Base-by-base conservation (phyloP, 1,284 basidiomycete species). In the Thelephora terrestris region DNA sequence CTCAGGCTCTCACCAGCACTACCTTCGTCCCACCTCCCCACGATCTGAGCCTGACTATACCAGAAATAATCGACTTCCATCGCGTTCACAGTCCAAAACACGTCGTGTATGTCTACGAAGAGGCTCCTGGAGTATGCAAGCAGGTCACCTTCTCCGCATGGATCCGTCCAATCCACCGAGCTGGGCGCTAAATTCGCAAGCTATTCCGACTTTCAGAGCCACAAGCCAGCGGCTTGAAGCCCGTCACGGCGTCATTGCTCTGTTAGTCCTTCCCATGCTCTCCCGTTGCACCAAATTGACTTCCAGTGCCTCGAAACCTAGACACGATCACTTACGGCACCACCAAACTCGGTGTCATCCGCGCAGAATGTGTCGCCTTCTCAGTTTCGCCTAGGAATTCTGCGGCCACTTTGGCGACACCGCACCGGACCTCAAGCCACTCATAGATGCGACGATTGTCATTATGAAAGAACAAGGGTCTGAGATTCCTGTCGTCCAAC, bases 351-450 rank as follows among this genome's bases (percentile, higher is more conserved):
- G 65, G 64, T 17, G 56, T 66, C 14, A 47, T 59, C 40, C 56
- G 53, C 21, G 57, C 61, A 3, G 66, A 65, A 1, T 62, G 54
- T 52, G 50, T 50, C 1, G 51, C 55, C 4, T 71, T 71, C 53
- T 59, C 64, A 1, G 58, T 72, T 17, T 72, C 71, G 1, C 63
- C 66, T 3, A 61, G 69, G 27, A 71, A 72, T 50, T 67, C 65
- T 0, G 50, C 4, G 62, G 59, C 2, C 59, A 71, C 52, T 58
- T 72, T 25, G 51, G 69, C 23, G 48, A 53, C 20, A 59, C 65
- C 5, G 21, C 39, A 42, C 21, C 20, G 12, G 39, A 42, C 39
- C 39, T 42, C 29, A 32, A 32, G 29, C 29, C 29, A 12, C 7
- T 32, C 14, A 32, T 12, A 10, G 29, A 32, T 32, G 29, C 29